phyloP scores from a whole-genome alignment of 2,329 filamentous ascomycete species.

The Stagonosporopsis chrysanthemi region DNA sequence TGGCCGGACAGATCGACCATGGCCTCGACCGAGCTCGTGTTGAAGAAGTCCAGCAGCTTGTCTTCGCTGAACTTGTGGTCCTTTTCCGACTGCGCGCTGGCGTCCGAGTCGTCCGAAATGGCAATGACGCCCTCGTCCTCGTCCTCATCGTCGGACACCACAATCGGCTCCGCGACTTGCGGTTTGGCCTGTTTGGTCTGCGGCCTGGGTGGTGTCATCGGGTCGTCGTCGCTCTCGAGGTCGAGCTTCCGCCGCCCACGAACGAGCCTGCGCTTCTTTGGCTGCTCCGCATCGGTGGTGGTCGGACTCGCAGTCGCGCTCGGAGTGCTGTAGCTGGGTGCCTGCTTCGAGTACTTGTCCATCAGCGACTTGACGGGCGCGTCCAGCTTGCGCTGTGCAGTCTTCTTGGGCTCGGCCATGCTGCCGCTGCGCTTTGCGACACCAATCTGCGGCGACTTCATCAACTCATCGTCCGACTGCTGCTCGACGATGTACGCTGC shows the following conservation, averaged over 20 bases:
- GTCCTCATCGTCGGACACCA: conserved; percentile 37
- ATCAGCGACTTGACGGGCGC: conserved; percentile 63
- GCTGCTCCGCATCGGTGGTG: conserved; percentile 24
- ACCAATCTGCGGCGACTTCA: conserved; percentile 37
- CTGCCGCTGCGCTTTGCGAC: conserved; percentile 25
- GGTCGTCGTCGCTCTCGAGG: conserved; percentile 34
- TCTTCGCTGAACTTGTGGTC: conserved; percentile 52
- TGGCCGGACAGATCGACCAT: conserved; percentile 83
- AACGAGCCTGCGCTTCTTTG: conserved; percentile 55
- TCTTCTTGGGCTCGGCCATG: conserved; percentile 50
- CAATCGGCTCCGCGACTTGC: conserved; percentile 21
- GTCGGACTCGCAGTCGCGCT: conserved; percentile 23
- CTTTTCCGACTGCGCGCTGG: conserved; percentile 38
- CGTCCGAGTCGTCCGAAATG: conserved; percentile 54
- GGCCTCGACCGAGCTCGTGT: conserved; percentile 76
- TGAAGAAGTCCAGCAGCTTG: conserved; percentile 80
- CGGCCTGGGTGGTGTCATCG: conserved; percentile 27
- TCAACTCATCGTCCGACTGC: conserved; percentile 47
- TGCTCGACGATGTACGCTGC: conserved; percentile 31
- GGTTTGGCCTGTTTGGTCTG: conserved; percentile 22
- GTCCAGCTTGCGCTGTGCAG: conserved; percentile 64
- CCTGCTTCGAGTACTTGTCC: conserved; percentile 58
- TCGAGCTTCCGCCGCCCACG: conserved; percentile 55
- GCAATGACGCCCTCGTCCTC: conserved; percentile 48
- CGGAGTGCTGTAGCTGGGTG: conserved; percentile 27